Evolutionary conservation across 768 basidiomycete genomes (phyloP), one percentile per base, ranked within the genome.

Genomic region (Scleroderma bovista): DNA sequence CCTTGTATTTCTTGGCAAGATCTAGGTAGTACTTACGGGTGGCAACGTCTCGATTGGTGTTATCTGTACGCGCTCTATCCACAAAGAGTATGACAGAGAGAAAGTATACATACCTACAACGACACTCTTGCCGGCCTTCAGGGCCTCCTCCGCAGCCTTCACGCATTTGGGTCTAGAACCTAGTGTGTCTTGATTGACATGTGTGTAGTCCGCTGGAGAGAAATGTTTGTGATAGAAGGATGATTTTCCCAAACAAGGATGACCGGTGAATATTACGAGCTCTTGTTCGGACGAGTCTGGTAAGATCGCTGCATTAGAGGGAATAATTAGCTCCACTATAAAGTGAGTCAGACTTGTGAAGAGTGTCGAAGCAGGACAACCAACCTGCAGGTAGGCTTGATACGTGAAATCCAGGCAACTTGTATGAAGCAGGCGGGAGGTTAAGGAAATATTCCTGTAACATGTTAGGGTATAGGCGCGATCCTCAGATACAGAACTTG

Each of bases 101-200:
- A n/a, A 15, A 43, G 13, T n/a, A n/a, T 29, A 64, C 79, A 54
- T 53, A 86, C 89, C 93, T 39, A 97, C 75, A 12, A 93, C 87
- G 58, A 86, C 86, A 47, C 83, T 84, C 61, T 78, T 73, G 2
- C 80, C 80, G 1, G 68, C 71, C 22, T 64, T 59, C 29, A 93
- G 59, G 0, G 76, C 74, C 20, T 77, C 75, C 44, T 79, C 73
- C 1, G 83, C 80, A 2, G 75, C 78, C 57, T 75, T 81, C 44
- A 93, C 54, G 58, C 94, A 96, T 57, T 83, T 89, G 10, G 79
- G 70, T 39, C 88, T 76, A n/a, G 81, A 83, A 45, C 80, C 79
- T 13, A 97, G 67, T 2, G 71, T 81, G 62, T 95, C 92, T 67
- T 95, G 93, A 61, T 95, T 95, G 53, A 98, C 75, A 55, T 94